Percentiles rank a stretch among this genome's conserved stretches.
Evolutionary conservation across 2,329 filamentous ascomycete genomes (phyloP).

Genomic region (Colletotrichum falcatum): DNA sequence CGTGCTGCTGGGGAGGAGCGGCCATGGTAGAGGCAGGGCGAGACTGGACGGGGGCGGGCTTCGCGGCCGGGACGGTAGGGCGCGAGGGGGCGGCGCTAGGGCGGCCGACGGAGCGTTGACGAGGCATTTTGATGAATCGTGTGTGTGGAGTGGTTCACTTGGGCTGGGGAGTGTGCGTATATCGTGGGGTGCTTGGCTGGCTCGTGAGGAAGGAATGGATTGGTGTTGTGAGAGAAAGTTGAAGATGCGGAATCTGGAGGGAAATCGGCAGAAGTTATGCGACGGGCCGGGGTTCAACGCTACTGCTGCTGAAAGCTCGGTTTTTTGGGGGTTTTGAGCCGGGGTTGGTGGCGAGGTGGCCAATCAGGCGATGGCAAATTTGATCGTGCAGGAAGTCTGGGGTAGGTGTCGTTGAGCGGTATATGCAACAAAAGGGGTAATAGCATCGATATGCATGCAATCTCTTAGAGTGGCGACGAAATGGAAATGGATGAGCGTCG

Average conservation of each 20-base stretch:
- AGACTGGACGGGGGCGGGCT: constrained; percentile 70
- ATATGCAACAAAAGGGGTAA: constrained; percentile 5
- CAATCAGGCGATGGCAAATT: constrained; percentile 33
- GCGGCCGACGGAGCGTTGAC: constrained; percentile 76
- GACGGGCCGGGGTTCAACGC: constrained; percentile 10
- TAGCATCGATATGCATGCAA: background rate
- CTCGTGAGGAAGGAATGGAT: background rate
- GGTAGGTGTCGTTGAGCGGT: constrained; percentile 11
- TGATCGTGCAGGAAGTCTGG: constrained; percentile 17
- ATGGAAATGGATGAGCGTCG: background rate
- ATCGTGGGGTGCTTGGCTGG: background rate
- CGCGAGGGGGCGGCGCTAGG: constrained; percentile 66
- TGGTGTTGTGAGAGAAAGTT: constrained; percentile 45
- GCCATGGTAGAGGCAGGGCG: constrained; percentile 79
- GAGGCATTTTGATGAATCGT: constrained; percentile 76
- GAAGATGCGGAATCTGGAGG: constrained; percentile 43
- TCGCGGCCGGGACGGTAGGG: constrained; percentile 72
- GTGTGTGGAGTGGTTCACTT: constrained; percentile 25
- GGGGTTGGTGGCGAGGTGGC: constrained; percentile 26
- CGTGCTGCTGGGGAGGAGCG: constrained; percentile 58
- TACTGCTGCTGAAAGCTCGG: constrained; percentile 28
- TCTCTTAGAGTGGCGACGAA: background rate
- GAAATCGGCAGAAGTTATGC: constrained; percentile 39
- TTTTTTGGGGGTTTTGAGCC: constrained; percentile 22
- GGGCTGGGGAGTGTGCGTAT: constrained; percentile 2